Percentiles rank a stretch among this genome's conserved stretches.
Evolutionary conservation across 2,329 filamentous ascomycete species (phyloP).

Genomic region (Colletotrichum melonis): DNA sequence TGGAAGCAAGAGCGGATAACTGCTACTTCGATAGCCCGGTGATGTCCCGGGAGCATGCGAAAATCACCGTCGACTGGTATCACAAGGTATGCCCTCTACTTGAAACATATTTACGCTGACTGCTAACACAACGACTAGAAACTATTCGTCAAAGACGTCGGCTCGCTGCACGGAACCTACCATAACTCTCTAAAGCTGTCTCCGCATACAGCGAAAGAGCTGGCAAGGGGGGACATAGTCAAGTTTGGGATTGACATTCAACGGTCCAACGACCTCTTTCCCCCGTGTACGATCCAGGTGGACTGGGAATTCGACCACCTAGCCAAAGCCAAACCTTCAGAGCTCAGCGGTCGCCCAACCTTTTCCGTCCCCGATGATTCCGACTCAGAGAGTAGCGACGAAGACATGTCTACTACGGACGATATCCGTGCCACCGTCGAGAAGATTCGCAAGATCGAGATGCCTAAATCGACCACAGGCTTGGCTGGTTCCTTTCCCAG

Average conservation of each 20-base stretch:
- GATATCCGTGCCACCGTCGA: conserved; percentile 28
- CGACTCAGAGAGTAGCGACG: conserved; percentile 48
- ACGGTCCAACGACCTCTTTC: conserved; percentile 47
- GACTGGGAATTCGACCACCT: conserved; percentile 42
- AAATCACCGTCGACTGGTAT: conserved; percentile 57
- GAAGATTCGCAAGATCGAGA: conserved; percentile 11
- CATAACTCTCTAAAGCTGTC: conserved; percentile 48
- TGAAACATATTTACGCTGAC: too few relatives aligned
- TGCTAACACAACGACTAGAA: conserved; percentile 45
- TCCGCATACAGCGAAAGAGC: conserved; percentile 26
- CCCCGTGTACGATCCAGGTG: conserved; percentile 51
- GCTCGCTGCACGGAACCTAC: conserved; percentile 66
- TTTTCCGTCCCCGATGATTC: conserved; percentile 58
- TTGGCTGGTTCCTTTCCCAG: not conserved
- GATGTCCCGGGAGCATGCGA: conserved; percentile 76
- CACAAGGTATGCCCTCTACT: conserved; percentile 52
- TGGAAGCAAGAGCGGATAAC: conserved; percentile 60
- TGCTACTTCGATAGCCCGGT: conserved; percentile 78
- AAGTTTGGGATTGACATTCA: conserved; percentile 51
- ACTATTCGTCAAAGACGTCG: conserved; percentile 57
- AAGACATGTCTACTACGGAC: conserved; percentile 41
- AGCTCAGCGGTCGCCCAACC: not conserved
- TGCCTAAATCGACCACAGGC: not conserved
- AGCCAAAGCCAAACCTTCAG: not conserved
- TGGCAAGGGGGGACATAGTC: conserved; percentile 46